These are phyloP conservation scores for Aspergillus sp. DNA, from an alignment of 2,329 filamentous ascomycete species.

Conservation along the genomic window DNA sequence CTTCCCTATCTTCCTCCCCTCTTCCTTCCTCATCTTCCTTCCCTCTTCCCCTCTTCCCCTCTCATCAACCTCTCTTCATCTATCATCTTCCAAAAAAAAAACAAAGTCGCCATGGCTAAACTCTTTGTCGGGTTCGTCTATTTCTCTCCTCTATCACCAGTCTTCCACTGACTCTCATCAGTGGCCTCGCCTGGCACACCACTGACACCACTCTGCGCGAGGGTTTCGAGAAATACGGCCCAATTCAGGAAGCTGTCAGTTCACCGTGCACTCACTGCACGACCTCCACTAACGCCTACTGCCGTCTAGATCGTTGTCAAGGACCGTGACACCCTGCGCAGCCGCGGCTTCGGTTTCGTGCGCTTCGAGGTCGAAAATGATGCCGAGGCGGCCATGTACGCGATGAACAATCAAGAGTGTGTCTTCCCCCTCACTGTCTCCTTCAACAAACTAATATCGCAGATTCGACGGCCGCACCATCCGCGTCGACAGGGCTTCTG, in stretches of 20 bases:
- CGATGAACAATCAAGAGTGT: slow-evolving; percentile 58
- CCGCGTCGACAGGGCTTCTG: slow-evolving; percentile 90
- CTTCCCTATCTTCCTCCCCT: slow-evolving; percentile 2
- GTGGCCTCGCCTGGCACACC: slow-evolving; percentile 97
- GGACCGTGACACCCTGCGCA: slow-evolving; percentile 91
- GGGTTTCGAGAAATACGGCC: slow-evolving; percentile 88
- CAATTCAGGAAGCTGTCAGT: slow-evolving; percentile 88
- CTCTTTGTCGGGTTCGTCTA: slow-evolving; percentile 79
- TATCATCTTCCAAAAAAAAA: slow-evolving; percentile 1
- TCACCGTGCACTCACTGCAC: slow-evolving; percentile 5
- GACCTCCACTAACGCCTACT: slow-evolving; percentile 11
- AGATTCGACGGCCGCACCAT: slow-evolving; percentile 93
- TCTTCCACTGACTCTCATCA: slow-evolving; percentile 30
- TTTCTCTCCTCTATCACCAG: slow-evolving; percentile 7
- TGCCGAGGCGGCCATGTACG: slow-evolving; percentile 33
- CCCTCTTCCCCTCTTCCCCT: slow-evolving; percentile 1
- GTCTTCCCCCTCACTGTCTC: slow-evolving; percentile 23
- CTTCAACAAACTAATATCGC: slow-evolving; percentile 2
- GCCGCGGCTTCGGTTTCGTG: slow-evolving; percentile 95
- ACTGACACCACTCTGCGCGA: slow-evolving; percentile 75
- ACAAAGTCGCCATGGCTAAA: slow-evolving; percentile 62
- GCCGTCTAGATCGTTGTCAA: slow-evolving; percentile 77
- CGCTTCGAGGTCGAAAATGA: slow-evolving; percentile 54
- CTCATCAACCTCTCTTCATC: slow-evolving; percentile 1
- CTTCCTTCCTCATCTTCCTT: slow-evolving; percentile 4